Conservation (phyloP, 306 rosid genomes). For the Fragaria ananassa region DNA sequence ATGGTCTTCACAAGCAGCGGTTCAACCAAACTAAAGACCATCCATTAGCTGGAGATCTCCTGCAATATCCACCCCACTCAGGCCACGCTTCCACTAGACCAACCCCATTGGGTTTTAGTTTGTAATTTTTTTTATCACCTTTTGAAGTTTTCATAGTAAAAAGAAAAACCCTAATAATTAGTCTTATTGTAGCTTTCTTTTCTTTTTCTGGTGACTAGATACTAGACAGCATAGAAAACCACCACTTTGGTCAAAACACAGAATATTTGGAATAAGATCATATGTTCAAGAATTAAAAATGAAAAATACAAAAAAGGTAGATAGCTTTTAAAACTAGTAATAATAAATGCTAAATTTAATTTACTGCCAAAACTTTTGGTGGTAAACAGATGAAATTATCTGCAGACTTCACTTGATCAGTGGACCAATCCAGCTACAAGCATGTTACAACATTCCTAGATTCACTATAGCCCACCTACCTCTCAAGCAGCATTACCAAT, state of each 20-base stretch:
- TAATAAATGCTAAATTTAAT: neutral
- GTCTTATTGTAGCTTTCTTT: neutral
- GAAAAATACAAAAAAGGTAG: neutral
- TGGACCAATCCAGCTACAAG: neutral
- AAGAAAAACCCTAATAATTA: neutral
- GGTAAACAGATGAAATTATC: conserved; percentile 4
- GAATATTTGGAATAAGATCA: neutral
- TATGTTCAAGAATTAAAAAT: neutral
- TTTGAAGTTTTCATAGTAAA: neutral
- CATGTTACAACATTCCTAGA: neutral
- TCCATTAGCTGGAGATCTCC: no score
- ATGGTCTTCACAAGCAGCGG: no score
- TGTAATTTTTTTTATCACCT: neutral
- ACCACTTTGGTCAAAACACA: neutral
- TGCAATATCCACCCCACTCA: no score
- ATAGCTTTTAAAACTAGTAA: neutral
- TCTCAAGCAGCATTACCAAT: conserved; percentile 91
- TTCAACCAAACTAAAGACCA: no score
- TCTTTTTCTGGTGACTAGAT: neutral
- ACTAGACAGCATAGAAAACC: neutral
- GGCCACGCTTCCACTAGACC: no score
- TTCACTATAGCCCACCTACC: conserved; percentile 35
- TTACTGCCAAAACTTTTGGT: neutral
- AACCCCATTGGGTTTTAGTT: no score
- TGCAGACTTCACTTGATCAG: neutral